These are phyloP conservation scores for Nakataea oryzae DNA, from an alignment of 2,329 filamentous ascomycete genomes.

Conservation along the genomic window DNA sequence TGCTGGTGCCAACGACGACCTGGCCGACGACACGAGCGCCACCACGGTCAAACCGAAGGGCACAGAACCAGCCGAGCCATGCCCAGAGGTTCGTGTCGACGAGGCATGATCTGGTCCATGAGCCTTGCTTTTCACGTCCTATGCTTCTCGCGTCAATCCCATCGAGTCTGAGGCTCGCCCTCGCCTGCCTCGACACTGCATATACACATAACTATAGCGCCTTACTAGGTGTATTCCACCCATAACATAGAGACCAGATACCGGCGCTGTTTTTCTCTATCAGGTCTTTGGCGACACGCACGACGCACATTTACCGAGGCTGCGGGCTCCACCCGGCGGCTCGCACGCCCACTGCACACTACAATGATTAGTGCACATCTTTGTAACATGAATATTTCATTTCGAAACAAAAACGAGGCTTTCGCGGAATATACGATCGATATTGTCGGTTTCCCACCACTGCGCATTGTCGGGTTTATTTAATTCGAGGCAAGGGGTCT, in stretches of 20 bases:
- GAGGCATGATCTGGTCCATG: neutral
- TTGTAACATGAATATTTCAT: neutral
- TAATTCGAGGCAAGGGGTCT: neutral
- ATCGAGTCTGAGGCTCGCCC: neutral
- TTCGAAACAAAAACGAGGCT: neutral
- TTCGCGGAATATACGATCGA: neutral
- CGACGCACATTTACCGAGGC: neutral
- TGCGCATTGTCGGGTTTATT: neutral
- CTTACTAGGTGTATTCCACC: neutral
- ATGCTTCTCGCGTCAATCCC: slow-evolving; percentile 1
- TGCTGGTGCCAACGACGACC: slow-evolving; percentile 36
- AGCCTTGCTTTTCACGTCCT: slow-evolving; percentile 4
- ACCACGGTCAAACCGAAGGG: neutral
- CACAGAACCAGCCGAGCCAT: neutral
- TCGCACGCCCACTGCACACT: neutral
- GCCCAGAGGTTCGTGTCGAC: slow-evolving; percentile 5
- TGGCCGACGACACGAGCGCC: neutral
- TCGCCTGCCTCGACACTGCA: neutral
- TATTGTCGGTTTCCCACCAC: neutral
- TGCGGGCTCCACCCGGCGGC: neutral
- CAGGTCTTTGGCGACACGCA: neutral
- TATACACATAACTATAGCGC: neutral
- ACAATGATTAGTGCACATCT: neutral
- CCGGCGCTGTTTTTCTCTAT: slow-evolving; percentile 3
- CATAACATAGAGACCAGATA: neutral